A percentile compares a stretch with the other conserved stretches of the same genome.
phyloP scores from a whole-genome alignment of 2,329 filamentous ascomycete genomes.

The Sclerotinia sclerotiorum region DNA sequence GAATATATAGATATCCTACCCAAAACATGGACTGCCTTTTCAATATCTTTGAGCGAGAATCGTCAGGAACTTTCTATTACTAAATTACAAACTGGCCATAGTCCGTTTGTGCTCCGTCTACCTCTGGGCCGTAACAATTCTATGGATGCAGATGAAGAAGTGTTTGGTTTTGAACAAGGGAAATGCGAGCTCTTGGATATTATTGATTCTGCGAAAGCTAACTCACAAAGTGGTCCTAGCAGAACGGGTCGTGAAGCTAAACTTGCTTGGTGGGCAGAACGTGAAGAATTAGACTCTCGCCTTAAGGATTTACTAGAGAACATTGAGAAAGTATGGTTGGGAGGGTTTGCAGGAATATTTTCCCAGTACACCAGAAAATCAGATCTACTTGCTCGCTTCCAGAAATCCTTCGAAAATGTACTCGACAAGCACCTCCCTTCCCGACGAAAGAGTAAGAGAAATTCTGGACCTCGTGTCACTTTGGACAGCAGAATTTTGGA shows the following conservation, averaged over 20 bases:
- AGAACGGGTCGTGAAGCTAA: conserved; percentile 74
- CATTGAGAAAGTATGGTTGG: conserved; percentile 91
- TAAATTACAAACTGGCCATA: conserved; percentile 72
- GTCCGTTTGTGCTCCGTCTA: conserved; percentile 82
- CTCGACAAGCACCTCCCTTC: conserved; percentile 86
- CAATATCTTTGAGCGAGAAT: conserved; percentile 78
- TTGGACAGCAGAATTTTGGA: conserved; percentile 73
- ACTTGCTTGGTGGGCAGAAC: conserved; percentile 84
- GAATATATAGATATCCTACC: conserved; percentile 87
- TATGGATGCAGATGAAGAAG: conserved; percentile 74
- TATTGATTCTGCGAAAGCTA: conserved; percentile 77
- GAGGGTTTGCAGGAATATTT: conserved; percentile 93
- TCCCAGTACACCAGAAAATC: conserved; percentile 66
- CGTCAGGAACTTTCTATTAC: conserved; percentile 84
- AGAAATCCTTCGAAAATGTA: conserved; percentile 73
- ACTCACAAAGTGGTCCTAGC: conserved; percentile 71
- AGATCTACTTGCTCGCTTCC: conserved; percentile 70
- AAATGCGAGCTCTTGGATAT: conserved; percentile 79
- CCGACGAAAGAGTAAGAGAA: conserved; percentile 62
- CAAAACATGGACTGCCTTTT: conserved; percentile 78
- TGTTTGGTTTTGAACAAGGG: conserved; percentile 81
- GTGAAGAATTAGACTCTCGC: conserved; percentile 75
- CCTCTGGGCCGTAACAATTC: conserved; percentile 81
- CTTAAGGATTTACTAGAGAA: conserved; percentile 77
- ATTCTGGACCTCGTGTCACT: conserved; percentile 45